Evolutionary conservation across 108 stramenopile species (phyloP).

Genomic region (Nitzschia sp.): DNA sequence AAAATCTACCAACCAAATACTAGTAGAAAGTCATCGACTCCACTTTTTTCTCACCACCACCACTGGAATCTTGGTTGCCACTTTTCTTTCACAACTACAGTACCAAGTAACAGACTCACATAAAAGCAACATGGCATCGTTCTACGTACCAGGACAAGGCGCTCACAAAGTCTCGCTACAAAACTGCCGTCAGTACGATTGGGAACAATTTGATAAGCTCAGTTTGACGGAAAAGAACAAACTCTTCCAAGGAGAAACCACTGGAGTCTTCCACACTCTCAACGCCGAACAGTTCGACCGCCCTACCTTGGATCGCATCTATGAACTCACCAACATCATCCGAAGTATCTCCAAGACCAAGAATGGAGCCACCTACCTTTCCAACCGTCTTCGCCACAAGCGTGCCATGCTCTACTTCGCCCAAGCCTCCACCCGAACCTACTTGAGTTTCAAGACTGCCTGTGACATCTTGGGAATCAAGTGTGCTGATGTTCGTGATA

Average conservation of each 20-base stretch:
- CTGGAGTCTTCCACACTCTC: slow-evolving; percentile 15
- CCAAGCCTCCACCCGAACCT: slow-evolving; percentile 84
- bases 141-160: too few species aligned
- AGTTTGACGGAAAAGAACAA: slow-evolving; percentile 3
- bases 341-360: slow-evolving; percentile 28
- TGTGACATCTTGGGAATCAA: slow-evolving; percentile 83
- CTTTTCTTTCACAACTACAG: too few species aligned
- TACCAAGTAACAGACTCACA: too few species aligned
- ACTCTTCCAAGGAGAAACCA: slow-evolving; percentile 11
- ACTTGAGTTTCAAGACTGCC: slow-evolving; percentile 88
- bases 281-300: slow-evolving; percentile 28
- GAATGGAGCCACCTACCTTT: slow-evolving; percentile 19
- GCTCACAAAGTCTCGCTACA: background rate
- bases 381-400: slow-evolving; percentile 26
- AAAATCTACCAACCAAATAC: too few species aligned
- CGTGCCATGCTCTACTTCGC: slow-evolving; percentile 24
- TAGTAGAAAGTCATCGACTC: too few species aligned
- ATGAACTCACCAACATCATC: slow-evolving; percentile 19
- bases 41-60: too few species aligned
- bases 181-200: slow-evolving; percentile 13
- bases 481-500: slow-evolving; percentile 62
- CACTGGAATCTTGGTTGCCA: too few species aligned
- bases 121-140: too few species aligned
- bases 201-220: slow-evolving; percentile 14
- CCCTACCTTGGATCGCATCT: slow-evolving; percentile 18